Conservation (phyloP, 139 green algal genomes). For the Chlorella sp. region DNA sequence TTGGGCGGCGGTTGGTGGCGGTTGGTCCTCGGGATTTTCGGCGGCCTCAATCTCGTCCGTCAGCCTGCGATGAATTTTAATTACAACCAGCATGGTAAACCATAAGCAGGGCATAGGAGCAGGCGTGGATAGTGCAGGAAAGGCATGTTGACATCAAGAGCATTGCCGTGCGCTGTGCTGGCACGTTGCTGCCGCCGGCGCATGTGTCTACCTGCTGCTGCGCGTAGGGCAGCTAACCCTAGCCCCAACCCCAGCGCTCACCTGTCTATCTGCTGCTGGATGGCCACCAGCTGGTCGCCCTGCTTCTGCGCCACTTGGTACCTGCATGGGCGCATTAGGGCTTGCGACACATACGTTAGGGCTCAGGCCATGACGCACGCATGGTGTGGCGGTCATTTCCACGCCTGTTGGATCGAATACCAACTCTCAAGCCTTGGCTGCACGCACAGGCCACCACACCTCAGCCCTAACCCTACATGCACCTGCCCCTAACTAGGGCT, state of each 20-base stretch:
- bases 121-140: too few relatives aligned
- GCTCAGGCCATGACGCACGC: neutral
- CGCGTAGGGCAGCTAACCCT: too few relatives aligned
- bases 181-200: too few relatives aligned
- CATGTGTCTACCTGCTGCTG: too few relatives aligned
- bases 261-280: constrained; percentile 63
- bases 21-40: too few relatives aligned
- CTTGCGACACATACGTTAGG: neutral
- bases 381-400: neutral
- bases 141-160: too few relatives aligned
- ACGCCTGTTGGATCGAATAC: neutral
- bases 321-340: neutral
- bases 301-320: constrained; percentile 11
- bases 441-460: constrained; percentile 1
- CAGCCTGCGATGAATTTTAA: too few relatives aligned
- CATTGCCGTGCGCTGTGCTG: too few relatives aligned
- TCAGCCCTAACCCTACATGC: neutral
- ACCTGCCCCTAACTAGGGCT: neutral
- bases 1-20: too few relatives aligned
- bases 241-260: constrained; percentile 74
- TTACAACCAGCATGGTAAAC: too few relatives aligned
- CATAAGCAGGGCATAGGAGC: too few relatives aligned
- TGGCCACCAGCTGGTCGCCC: neutral
- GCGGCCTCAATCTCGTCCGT: too few relatives aligned
- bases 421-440: neutral